Evolutionary conservation across 345 rosid species (phyloP).

Genomic region (Erodium maritimum): DNA sequence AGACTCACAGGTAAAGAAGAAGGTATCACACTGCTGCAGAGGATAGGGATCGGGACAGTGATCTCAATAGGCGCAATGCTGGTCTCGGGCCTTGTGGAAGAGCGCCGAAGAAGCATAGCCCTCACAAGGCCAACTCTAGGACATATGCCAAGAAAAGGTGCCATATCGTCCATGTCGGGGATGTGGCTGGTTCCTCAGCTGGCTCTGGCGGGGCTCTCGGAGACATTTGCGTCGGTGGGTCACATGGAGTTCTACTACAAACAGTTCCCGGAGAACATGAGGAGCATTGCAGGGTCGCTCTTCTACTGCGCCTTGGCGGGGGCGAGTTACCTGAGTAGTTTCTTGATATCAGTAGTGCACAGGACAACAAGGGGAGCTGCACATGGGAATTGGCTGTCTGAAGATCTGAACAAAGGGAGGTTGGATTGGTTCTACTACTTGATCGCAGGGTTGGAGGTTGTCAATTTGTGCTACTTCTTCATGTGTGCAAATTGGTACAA

Average conservation of each 20-base stretch:
- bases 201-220: conserved; percentile 29
- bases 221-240: conserved; percentile 30
- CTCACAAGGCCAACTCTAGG: conserved; percentile 31
- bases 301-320: conserved; percentile 30
- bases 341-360: conserved; percentile 31
- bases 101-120: conserved; percentile 25
- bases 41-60: conserved; percentile 30
- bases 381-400: conserved; percentile 34
- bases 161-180: conserved; percentile 37
- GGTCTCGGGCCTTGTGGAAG: conserved; percentile 26
- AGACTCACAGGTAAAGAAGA: conserved; percentile 34
- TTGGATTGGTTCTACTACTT: conserved; percentile 32
- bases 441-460: conserved; percentile 22
- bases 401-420: conserved; percentile 46
- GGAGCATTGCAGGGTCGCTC: conserved; percentile 38
- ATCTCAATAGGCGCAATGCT: conserved; percentile 22
- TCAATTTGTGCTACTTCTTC: conserved; percentile 28
- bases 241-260: conserved; percentile 41
- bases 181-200: conserved; percentile 37
- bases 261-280: conserved; percentile 56
- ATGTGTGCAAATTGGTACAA: conserved; percentile 34
- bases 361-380: conserved; percentile 14
- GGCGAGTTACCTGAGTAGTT: conserved; percentile 29
- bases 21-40: conserved; percentile 35
- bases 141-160: conserved; percentile 29